Percentiles rank a stretch among this genome's conserved stretches.
phyloP scores from a whole-genome alignment of 345 rosid species.

The Microcos paniculata region DNA sequence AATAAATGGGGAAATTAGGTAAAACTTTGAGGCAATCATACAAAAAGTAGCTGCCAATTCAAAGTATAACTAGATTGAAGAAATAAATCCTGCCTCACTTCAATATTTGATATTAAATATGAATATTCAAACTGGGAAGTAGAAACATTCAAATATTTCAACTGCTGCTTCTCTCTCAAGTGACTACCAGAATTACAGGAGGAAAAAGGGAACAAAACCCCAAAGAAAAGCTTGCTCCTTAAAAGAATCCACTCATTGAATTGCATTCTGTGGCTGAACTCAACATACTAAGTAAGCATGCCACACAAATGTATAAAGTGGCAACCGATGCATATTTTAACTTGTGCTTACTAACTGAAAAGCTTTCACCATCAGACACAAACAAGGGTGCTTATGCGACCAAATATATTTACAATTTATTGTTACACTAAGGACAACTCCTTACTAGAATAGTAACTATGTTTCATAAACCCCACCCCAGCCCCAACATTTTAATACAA shows the following conservation, averaged over 20 bases:
- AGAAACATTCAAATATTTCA: background rate
- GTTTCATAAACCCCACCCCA: background rate
- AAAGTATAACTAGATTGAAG: background rate
- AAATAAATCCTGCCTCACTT: constrained; percentile 5
- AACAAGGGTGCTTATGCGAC: background rate
- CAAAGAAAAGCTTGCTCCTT: background rate
- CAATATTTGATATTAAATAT: background rate
- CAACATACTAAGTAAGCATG: background rate
- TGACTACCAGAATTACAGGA: background rate
- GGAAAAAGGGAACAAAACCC: background rate
- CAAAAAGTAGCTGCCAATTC: background rate
- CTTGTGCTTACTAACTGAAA: background rate
- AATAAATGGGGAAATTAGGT: background rate
- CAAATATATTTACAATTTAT: background rate
- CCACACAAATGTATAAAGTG: background rate
- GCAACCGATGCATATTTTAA: background rate
- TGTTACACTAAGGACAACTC: background rate
- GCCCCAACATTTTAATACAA: background rate
- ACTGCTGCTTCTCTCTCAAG: background rate
- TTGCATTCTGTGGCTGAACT: background rate
- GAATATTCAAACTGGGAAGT: background rate
- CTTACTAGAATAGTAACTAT: background rate
- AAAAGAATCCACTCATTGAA: background rate
- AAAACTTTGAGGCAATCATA: background rate
- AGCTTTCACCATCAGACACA: background rate